Evolutionary conservation across 352 stramenopile genomes (phyloP).

Genomic region (Phytophthora crassamura): DNA sequence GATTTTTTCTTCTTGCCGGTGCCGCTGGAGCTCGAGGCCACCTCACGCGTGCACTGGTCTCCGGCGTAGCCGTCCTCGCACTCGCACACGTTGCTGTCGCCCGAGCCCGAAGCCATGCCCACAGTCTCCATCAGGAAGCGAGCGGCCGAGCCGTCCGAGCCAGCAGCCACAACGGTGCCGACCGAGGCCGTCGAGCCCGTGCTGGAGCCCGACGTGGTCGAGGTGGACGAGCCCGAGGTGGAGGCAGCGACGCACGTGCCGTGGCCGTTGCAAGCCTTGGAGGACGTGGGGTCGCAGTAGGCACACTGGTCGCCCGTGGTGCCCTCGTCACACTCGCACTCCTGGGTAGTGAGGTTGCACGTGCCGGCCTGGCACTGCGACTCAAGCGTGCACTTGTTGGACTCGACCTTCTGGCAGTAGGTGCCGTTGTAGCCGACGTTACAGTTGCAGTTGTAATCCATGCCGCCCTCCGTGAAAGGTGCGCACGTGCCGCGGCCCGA

Average conservation of each 20-base stretch:
- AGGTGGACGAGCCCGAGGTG: constrained; percentile 23
- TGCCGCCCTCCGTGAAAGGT: constrained; percentile 43
- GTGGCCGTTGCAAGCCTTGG: constrained; percentile 65
- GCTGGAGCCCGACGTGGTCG: constrained; percentile 33
- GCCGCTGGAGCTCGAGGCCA: constrained; percentile 37
- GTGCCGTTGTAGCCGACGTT: constrained; percentile 82
- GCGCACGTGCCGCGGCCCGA: constrained; percentile 75
- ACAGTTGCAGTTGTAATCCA: constrained; percentile 72
- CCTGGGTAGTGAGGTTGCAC: constrained; percentile 66
- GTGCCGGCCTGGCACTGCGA: constrained; percentile 70
- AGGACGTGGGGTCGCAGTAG: constrained; percentile 62
- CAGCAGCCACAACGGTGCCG: constrained; percentile 23
- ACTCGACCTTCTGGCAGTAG: constrained; percentile 78
- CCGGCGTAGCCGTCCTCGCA: constrained; percentile 69
- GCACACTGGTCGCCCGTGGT: constrained; percentile 77
- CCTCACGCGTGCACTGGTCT: constrained; percentile 64
- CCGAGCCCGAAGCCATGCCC: constrained; percentile 32
- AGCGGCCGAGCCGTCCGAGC: constrained; percentile 21
- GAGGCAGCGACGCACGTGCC: constrained; percentile 58
- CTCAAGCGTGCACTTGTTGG: constrained; percentile 73
- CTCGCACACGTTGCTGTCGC: constrained; percentile 48
- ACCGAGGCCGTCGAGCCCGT: constrained; percentile 21
- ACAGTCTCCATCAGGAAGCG: constrained; percentile 41
- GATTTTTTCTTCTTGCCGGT: constrained; percentile 31
- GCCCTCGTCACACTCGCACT: constrained; percentile 69